Base-by-base conservation (phyloP, 2,329 filamentous ascomycete genomes). In the Gliomastix tumulicola region DNA sequence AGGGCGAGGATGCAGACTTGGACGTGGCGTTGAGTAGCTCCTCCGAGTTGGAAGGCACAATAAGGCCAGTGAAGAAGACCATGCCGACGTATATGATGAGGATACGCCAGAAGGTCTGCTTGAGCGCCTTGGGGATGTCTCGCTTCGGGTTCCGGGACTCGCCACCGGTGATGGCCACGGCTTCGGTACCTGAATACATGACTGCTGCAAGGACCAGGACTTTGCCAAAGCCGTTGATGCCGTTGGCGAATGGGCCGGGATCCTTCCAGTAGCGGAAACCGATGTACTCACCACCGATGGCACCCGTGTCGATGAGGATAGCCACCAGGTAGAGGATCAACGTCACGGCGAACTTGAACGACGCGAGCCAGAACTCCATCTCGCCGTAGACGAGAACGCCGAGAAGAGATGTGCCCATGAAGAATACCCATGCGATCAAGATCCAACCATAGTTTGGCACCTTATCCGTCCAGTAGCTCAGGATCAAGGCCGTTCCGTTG, bases 11-110 rank as follows among this genome's bases (percentile, higher is more conserved):
- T 8, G 72, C 60, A 4, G 68, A 65, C 37, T 66, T 63, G 30
- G 66, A 68, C 6, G 45, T 47, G 2, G 62, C 61, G 18, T 64
- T 65, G n/a, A 74, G 58, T 0, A 77, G 59, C 5, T 62, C 59
- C 4, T 62, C 51, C 7, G 71, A 68, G 38, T 76, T 65, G 45
- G 69, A 74, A 2, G 73, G 69, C 21, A 71, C 69, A 0, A 70
- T 66, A 12, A 78, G 60, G 11, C 71, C 66, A 34, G 69, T 66
- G 49, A 72, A 69, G 49, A 74, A 68, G 17, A 69, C 68, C 30
- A 59, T 54, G 27, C 66, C 63, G 45, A 71, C 59, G 46, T 71
- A 73, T 40, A 72, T 61, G 35, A 51, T 42, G 9, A 52, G 35
- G 13, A 53, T 51, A 4, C 51, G 44, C 23, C 45, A 53, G 20